Base-by-base conservation (phyloP, 106 monocot genomes). In the Xerophyta viscosa region DNA sequence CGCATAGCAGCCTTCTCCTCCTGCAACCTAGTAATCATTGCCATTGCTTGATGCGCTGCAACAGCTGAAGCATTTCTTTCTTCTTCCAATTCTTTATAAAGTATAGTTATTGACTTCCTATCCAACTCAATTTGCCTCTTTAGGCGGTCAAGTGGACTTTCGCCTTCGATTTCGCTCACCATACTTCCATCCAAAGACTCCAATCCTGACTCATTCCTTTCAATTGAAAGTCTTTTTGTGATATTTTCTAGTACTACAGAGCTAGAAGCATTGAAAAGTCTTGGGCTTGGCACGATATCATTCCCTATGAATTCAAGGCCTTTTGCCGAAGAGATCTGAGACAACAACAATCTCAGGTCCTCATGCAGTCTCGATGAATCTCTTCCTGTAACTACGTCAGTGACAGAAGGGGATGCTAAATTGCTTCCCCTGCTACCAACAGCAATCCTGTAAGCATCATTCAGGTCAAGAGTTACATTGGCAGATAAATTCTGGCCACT, bases 1-100 rank as follows among this genome's bases (percentile, higher is more conserved):
- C 84, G 87, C 88, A 94, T 94, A 2, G 75, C 54, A 24, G 87
- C 93, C 71, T 94, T 94, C 77, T 94, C 93, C 53, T 87, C 87
- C 68, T 94, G 93, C 63, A 94, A 71, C 59, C 74, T 92, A 19
- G 82, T 92, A 31, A 92, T 92, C 92, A 92, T 92, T 24, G 92
- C 92, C 86, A 92, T 66, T 29, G 92, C 82, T 54, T 92, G 86
- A 68, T 82, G 79, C 43, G 86, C 86, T 22, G 92, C 78, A 67
- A 92, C 73, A 33, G 92, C 82, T 20, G 86, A 86, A 62, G 92
- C 92, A 74, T 33, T 86, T 59, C 82, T 76, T 71, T 92, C 92
- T 66, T 92, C 92, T 68, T 92, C 92, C 61, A 92, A 53, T 57
- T 92, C 92, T 56, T 73, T 86, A 52, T 74, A 83, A 10, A 92